Conservation (phyloP, 78 protist genomes). For the Salpingoeca rosetta region DNA sequence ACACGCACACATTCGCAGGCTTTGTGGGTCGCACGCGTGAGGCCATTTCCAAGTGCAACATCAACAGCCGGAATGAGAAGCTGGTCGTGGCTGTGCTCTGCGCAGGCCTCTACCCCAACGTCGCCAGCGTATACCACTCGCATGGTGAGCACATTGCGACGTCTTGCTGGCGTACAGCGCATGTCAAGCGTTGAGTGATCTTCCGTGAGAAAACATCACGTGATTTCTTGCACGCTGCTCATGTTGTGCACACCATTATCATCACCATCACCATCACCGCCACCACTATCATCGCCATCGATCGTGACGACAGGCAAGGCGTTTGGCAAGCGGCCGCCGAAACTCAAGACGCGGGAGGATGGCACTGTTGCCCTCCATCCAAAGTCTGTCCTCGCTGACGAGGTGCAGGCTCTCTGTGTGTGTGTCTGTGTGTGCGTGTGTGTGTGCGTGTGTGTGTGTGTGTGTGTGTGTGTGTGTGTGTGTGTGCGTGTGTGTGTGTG, state of each 20-base stretch:
- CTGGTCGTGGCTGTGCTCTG: background rate
- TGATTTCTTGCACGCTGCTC: background rate
- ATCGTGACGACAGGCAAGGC: background rate
- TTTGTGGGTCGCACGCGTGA: too few relatives aligned
- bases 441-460: too few relatives aligned
- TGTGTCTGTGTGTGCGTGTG: too few relatives aligned
- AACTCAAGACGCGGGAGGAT: background rate
- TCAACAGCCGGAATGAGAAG: too few relatives aligned
- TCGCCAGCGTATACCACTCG: slow-evolving; percentile 9
- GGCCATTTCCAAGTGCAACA: too few relatives aligned
- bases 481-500: too few relatives aligned
- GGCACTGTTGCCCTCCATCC: slow-evolving; percentile 3
- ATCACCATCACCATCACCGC: background rate
- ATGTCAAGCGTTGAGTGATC: too few relatives aligned
- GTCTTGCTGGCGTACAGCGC: too few relatives aligned
- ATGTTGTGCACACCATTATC: background rate
- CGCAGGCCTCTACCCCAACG: slow-evolving; percentile 53
- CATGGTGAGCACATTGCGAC: background rate
- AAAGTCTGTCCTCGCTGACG: background rate
- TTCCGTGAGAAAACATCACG: background rate
- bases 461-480: too few relatives aligned
- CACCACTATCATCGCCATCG: background rate
- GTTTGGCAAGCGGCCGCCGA: background rate
- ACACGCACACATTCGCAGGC: too few relatives aligned
- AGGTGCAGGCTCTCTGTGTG: background rate